phyloP scores from a whole-genome alignment of 176 grass and related monocot genomes.

The Eleusine indica region DNA sequence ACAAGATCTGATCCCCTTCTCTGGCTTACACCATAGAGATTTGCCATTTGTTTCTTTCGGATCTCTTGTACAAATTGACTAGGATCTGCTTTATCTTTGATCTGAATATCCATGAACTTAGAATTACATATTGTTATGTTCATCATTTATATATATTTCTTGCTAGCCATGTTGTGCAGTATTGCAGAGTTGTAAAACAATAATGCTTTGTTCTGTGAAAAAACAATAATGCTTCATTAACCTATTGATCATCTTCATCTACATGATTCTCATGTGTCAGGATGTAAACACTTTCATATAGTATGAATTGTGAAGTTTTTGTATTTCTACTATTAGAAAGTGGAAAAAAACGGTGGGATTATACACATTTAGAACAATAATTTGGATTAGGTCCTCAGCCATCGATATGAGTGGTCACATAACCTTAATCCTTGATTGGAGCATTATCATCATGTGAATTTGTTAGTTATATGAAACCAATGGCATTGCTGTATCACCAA shows the following conservation, averaged over 20 bases:
- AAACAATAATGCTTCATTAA: neutral
- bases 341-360: neutral
- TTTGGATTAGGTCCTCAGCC: neutral
- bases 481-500: neutral
- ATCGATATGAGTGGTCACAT: neutral
- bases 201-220: neutral
- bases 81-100: neutral
- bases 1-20: neutral
- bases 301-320: neutral
- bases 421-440: neutral
- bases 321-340: neutral
- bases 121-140: neutral
- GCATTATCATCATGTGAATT: neutral
- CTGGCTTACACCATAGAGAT: neutral
- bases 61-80: neutral
- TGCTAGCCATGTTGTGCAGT: neutral
- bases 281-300: conserved; percentile 6
- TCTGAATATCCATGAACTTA: conserved; percentile 10
- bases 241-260: neutral
- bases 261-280: conserved; percentile 1
- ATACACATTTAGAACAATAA: neutral
- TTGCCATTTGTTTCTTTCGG: neutral
- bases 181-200: neutral
- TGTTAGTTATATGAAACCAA: neutral
- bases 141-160: neutral